These are phyloP conservation scores for Alternaria arbusti DNA, from an alignment of 2,329 filamentous ascomycete species.

Conservation along the genomic window DNA sequence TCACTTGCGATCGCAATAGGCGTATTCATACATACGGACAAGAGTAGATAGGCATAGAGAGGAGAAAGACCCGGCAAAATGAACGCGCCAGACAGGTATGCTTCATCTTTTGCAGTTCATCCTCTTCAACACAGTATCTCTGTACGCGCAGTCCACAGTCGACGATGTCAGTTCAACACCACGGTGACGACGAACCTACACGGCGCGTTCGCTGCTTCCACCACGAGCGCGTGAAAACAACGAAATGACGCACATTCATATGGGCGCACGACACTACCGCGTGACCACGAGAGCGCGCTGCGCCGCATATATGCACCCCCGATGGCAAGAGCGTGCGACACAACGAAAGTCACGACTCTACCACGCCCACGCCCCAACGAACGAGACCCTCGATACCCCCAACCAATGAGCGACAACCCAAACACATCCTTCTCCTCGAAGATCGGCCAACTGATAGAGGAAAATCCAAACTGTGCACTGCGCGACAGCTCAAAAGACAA, in stretches of 20 bases:
- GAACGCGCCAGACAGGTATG: slow-evolving; percentile 50
- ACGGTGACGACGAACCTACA: neutral
- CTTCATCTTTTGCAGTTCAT: neutral
- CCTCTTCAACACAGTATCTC: neutral
- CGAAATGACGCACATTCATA: neutral
- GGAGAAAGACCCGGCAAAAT: slow-evolving; percentile 29
- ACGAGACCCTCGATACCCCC: neutral
- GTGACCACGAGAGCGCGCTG: neutral
- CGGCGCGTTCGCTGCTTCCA: slow-evolving; percentile 9
- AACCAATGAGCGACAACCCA: slow-evolving; percentile 1
- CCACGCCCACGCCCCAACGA: neutral
- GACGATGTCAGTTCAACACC: neutral
- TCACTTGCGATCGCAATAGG: slow-evolving; percentile 4
- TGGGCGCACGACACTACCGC: neutral
- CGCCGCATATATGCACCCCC: neutral
- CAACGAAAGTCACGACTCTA: neutral
- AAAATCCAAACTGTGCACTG: slow-evolving; percentile 13
- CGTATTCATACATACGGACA: neutral
- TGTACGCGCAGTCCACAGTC: slow-evolving; percentile 10
- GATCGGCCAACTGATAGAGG: slow-evolving; percentile 17
- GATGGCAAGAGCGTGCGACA: neutral
- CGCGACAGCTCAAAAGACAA: slow-evolving; percentile 14
- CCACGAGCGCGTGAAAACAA: slow-evolving; percentile 1
- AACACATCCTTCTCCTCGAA: slow-evolving; percentile 6
- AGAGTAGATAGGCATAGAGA: slow-evolving; percentile 2